These are phyloP conservation scores for Ophiostoma sp. DNA, from an alignment of 2,329 filamentous ascomycete genomes.

Conservation along the genomic window DNA sequence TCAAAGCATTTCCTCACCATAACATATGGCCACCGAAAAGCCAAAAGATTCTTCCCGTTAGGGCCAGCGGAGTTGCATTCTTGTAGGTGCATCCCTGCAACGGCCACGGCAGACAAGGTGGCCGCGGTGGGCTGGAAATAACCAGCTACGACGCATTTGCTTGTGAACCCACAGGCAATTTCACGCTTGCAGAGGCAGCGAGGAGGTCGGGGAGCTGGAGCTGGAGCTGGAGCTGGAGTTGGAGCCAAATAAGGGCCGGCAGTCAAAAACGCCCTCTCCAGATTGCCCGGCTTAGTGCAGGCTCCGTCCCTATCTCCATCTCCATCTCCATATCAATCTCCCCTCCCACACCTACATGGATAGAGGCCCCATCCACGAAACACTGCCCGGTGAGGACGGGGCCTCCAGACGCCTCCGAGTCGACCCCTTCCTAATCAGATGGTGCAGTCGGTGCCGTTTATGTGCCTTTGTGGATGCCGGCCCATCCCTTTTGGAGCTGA, in stretches of 20 bases:
- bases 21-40: not conserved
- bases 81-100: not conserved
- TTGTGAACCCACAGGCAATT: not conserved
- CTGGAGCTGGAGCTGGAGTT: not conserved
- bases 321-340: not conserved
- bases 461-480: not conserved
- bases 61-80: not conserved
- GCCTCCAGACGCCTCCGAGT: not conserved
- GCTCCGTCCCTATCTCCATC: not conserved
- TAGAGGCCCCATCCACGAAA: too few species aligned
- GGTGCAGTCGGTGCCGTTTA: constrained; percentile 6
- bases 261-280: constrained; percentile 1
- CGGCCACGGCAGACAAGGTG: not conserved
- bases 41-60: constrained; percentile 5
- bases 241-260: constrained; percentile 11
- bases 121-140: not conserved
- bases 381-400: not conserved
- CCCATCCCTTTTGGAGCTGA: not conserved
- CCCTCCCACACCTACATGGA: not conserved
- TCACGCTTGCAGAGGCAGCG: not conserved
- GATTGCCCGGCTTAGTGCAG: not conserved
- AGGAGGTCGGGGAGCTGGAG: not conserved
- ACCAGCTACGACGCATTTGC: not conserved
- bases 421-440: not conserved
- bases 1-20: not conserved